These are phyloP conservation scores for Fusarium concolor DNA, from an alignment of 2,329 filamentous ascomycete genomes.

Conservation along the genomic window DNA sequence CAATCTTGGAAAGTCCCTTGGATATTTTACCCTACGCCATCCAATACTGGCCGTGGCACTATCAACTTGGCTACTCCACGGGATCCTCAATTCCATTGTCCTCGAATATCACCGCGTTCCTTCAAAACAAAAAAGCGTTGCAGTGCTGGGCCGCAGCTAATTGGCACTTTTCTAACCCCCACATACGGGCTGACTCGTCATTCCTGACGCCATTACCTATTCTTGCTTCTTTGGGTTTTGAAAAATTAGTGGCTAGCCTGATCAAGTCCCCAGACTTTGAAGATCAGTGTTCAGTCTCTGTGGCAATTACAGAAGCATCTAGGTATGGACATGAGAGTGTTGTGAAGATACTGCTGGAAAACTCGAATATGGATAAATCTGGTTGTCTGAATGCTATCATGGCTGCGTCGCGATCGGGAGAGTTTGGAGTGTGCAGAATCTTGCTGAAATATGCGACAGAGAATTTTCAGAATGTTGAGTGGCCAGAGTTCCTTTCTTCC, in stretches of 20 bases:
- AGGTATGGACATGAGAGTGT: not conserved
- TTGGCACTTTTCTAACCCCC: not conserved
- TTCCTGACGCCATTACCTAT: not conserved
- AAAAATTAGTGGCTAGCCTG: accelerated
- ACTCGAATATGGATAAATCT: not conserved
- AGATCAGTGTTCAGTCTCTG: not conserved
- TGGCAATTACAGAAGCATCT: not conserved
- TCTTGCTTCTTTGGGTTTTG: not conserved
- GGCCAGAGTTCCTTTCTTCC: accelerated
- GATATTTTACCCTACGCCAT: not conserved
- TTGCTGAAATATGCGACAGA: not conserved
- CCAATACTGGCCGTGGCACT: not conserved
- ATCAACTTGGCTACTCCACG: not conserved
- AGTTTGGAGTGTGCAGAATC: not conserved
- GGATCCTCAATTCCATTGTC: accelerated
- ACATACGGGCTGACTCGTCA: not conserved
- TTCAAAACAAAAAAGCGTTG: not conserved
- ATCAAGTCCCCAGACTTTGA: not conserved
- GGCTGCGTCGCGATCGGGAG: not conserved
- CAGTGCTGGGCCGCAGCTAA: not conserved
- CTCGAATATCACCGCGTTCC: not conserved
- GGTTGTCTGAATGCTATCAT: not conserved
- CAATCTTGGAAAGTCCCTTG: not conserved
- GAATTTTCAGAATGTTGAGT: not conserved
- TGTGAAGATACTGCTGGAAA: not conserved